These are phyloP conservation scores for Pseudogymnoascus sp. DNA, from an alignment of 2,329 filamentous ascomycete genomes.

Conservation along the genomic window DNA sequence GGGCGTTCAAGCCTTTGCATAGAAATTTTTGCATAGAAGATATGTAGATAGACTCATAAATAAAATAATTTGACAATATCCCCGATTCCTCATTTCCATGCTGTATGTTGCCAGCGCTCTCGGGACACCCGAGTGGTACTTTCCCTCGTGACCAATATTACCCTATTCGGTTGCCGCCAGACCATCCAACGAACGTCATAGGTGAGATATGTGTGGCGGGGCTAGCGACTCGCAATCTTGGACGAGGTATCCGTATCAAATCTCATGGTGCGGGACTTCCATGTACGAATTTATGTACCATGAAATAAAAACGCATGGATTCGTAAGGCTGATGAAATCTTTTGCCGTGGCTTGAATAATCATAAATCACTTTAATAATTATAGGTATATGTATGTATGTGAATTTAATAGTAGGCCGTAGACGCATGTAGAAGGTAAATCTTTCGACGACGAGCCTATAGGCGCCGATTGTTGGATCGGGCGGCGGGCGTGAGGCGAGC, in stretches of 20 bases:
- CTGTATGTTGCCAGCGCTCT: not conserved
- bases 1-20: conserved; percentile 73
- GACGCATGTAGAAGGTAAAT: conserved; percentile 1
- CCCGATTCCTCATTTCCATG: not conserved
- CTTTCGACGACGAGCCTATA: not conserved
- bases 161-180: not conserved
- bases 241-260: not conserved
- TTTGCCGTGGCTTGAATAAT: not conserved
- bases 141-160: conserved; percentile 6
- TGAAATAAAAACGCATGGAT: not conserved
- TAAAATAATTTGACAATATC: not conserved
- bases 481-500: conserved; percentile 1
- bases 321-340: not conserved
- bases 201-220: conserved; percentile 4
- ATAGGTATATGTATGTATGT: too few species aligned
- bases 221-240: conserved; percentile 6
- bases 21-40: conserved; percentile 50
- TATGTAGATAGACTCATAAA: not conserved
- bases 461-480: not conserved
- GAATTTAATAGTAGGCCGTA: conserved; percentile 1
- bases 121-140: not conserved
- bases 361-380: not conserved
- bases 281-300: not conserved
- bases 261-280: not conserved
- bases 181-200: not conserved